Base-by-base conservation (phyloP, 192 early-diverging fungal genomes). In the Phlyctochytrium planicorne region DNA sequence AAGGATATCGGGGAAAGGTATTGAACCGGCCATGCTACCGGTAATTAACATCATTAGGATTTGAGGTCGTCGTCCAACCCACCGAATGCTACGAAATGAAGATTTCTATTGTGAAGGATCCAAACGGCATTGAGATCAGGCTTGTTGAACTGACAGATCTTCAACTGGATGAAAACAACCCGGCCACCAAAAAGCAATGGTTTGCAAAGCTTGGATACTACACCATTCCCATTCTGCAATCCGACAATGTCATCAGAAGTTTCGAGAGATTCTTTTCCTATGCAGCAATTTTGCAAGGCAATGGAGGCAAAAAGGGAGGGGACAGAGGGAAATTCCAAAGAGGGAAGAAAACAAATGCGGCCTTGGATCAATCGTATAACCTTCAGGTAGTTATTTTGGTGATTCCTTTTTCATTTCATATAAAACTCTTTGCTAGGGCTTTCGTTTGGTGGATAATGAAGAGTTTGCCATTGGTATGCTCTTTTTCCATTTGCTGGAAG, bases 171-270 rank as follows among this genome's bases (percentile, higher is more conserved):
- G 79, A 80, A 20, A 62, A 30, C 17, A 59, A 52, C 20, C 16
- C 61, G 31, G 29, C 62, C 16, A 35, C 3, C 50, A 53, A 70
- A 59, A 25, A 25, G 50, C 72, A 82, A 72, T 85, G 83, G 83
- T 85, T 80, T 60, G 78, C 79, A 0, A 17, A 77, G n/a, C 60
- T 81, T n/a, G 83, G 70, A 12, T 86, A 82, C 56, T 86, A 84
- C 60, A 62, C 78, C 25, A 35, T 86, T 12, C 80, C 80, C 2
- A 78, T 75, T 2, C 14, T 27, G 12, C 37, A 60, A n/a, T 73
- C 77, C 2, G 79, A 80, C 16, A 65, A 14, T 1, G 63, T 75
- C 16, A 71, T 74, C 23, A 63, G 66, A 12, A 66, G 55, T 59
- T 81, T 73, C 53, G 82, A 84, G 52, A 63, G 65, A 3, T 20